A percentile compares a stretch with the other conserved stretches of the same genome.
These are phyloP conservation scores for Turnera subulata DNA, from an alignment of 345 rosid genomes.

Conservation along the genomic window DNA sequence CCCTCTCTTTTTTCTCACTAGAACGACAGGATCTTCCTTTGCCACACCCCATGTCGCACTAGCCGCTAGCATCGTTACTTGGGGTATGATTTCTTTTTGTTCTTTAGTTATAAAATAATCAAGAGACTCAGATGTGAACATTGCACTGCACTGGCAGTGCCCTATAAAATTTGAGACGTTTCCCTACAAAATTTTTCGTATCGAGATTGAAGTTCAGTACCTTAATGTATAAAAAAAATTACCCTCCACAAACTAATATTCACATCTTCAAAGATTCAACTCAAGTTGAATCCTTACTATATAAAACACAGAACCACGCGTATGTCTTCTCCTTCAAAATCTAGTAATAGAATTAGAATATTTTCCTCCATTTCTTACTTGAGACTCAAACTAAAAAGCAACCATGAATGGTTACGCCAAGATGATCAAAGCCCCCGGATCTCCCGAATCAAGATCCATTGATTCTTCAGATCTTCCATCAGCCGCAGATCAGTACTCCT, in stretches of 20 bases:
- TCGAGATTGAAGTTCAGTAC: no score
- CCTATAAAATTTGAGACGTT: no score
- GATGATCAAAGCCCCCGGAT: constrained; percentile 25
- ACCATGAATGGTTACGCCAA: constrained; percentile 42
- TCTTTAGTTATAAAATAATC: no score
- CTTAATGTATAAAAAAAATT: no score
- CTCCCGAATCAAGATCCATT: constrained; percentile 31
- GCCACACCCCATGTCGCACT: no score
- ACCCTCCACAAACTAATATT: no score
- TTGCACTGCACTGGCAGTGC: not conserved
- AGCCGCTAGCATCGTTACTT: not conserved
- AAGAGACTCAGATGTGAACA: not conserved
- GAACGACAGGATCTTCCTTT: no score
- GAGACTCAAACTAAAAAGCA: not conserved
- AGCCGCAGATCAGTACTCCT: constrained; percentile 15
- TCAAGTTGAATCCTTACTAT: no score
- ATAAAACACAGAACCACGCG: no score
- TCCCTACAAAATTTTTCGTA: no score
- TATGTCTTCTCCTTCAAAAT: not conserved
- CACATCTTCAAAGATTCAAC: no score
- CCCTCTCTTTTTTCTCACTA: no score
- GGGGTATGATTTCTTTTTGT: not conserved
- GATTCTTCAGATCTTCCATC: constrained; percentile 31
- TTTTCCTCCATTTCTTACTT: not conserved
- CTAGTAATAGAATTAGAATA: not conserved